Evolutionary conservation across 148 eudicot genomes (phyloP).

Genomic region (Fagopyrum tataricum): DNA sequence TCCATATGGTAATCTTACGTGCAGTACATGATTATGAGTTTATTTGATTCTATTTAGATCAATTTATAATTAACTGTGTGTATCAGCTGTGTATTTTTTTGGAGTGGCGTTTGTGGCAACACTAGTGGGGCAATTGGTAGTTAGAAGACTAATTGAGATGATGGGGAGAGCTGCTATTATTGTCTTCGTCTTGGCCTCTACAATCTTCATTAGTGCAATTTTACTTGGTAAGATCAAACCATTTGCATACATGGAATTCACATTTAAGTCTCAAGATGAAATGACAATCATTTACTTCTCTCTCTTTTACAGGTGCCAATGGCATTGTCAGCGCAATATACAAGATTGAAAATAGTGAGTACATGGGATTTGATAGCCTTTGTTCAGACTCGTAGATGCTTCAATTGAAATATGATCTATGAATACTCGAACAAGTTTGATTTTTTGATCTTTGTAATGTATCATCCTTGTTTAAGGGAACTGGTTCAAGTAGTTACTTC

Average conservation of each 20-base stretch:
- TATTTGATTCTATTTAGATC: neutral
- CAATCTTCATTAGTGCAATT: conserved; percentile 26
- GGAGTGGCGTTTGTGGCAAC: conserved; percentile 26
- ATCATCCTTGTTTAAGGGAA: no score
- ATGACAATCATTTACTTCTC: neutral
- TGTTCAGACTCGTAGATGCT: conserved; percentile 18
- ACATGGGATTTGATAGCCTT: conserved; percentile 57
- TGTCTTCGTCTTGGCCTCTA: conserved; percentile 23
- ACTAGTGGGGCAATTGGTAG: conserved; percentile 26
- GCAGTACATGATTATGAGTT: neutral
- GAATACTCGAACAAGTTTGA: no score
- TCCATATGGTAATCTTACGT: conserved; percentile 42
- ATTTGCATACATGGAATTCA: neutral
- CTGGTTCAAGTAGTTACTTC: no score
- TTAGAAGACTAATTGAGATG: conserved; percentile 18
- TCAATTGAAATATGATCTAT: no score
- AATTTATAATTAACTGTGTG: neutral
- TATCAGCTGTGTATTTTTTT: conserved; percentile 23
- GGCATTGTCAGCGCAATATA: conserved; percentile 37
- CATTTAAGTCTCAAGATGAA: neutral
- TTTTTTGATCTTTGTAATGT: no score
- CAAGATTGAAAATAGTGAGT: conserved; percentile 43
- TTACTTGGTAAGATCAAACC: conserved; percentile 21
- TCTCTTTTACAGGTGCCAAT: conserved; percentile 32
- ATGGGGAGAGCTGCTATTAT: conserved; percentile 34